Evolutionary conservation across 495 filamentous ascomycete species (phyloP).

Genomic region (Parathielavia appendiculata): DNA sequence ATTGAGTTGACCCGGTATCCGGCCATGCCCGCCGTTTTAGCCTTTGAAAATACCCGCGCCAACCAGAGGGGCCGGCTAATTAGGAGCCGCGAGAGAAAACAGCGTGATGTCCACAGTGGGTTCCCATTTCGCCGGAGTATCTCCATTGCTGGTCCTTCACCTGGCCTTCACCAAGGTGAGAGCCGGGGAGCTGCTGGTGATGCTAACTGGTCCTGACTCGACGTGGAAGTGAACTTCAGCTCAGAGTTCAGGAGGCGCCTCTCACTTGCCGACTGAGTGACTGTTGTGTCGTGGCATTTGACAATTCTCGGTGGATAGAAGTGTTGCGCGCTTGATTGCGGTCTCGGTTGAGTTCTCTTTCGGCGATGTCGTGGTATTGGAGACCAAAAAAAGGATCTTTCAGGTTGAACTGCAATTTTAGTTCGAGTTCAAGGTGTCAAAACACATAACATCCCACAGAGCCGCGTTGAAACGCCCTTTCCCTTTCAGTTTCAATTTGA

Average conservation of each 20-base stretch:
- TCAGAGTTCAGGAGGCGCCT: not conserved
- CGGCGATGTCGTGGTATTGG: too few relatives aligned
- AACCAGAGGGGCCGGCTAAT: slow-evolving; percentile 32
- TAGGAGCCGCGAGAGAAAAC: slow-evolving; percentile 4
- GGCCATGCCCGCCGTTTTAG: slow-evolving; percentile 29
- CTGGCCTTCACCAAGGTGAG: slow-evolving; percentile 11
- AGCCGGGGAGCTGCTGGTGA: not conserved
- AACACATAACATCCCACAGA: too few relatives aligned
- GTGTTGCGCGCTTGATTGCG: too few relatives aligned
- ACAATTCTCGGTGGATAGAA: too few relatives aligned
- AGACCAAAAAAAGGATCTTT: too few relatives aligned
- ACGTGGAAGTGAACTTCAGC: too few relatives aligned
- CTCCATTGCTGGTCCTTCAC: not conserved
- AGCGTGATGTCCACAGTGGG: slow-evolving; percentile 18
- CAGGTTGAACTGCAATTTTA: too few relatives aligned
- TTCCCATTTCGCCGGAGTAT: slow-evolving; percentile 18
- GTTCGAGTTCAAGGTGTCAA: too few relatives aligned
- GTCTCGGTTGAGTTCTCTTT: too few relatives aligned
- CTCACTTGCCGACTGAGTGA: not conserved
- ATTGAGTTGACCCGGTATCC: slow-evolving; percentile 33
- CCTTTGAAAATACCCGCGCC: slow-evolving; percentile 24
- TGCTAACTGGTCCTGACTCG: too few relatives aligned
- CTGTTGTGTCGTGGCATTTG: not conserved
- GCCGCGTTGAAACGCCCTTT: too few relatives aligned
- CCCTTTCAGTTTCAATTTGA: too few relatives aligned